These are phyloP conservation scores for Scheffersomyces stipitis DNA, from an alignment of 805 yeast genomes.

Conservation along the genomic window DNA sequence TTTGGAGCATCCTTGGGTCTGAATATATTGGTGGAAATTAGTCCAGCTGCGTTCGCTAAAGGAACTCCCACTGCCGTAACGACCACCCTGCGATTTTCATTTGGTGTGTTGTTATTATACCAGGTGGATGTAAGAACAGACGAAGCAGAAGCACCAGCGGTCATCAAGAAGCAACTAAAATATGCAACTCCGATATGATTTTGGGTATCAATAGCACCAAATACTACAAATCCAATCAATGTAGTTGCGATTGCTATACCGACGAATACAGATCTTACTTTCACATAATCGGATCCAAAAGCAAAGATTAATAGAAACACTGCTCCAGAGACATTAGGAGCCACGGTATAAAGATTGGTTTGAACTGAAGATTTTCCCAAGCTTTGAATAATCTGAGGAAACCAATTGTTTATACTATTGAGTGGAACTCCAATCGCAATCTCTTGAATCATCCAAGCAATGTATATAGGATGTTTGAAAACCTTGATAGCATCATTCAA, in stretches of 20 bases:
- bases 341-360: constrained; percentile 45
- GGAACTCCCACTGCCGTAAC: constrained; percentile 46
- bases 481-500: constrained; percentile 43
- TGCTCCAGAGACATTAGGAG: constrained; percentile 52
- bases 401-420: constrained; percentile 49
- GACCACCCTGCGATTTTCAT: constrained; percentile 45
- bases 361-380: constrained; percentile 41
- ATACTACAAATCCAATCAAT: constrained; percentile 46
- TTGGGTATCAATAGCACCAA: constrained; percentile 44
- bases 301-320: constrained; percentile 38
- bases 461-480: constrained; percentile 44
- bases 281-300: constrained; percentile 40
- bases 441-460: constrained; percentile 47
- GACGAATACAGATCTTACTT: constrained; percentile 39
- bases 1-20: constrained; percentile 32
- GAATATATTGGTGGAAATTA: constrained; percentile 32
- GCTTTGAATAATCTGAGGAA: constrained; percentile 44
- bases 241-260: constrained; percentile 38
- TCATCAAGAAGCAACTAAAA: constrained; percentile 47
- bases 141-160: constrained; percentile 49
- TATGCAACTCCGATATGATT: constrained; percentile 41
- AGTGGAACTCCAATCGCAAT: constrained; percentile 49
- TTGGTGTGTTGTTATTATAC: constrained; percentile 51
- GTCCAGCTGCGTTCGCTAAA: constrained; percentile 31
- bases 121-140: constrained; percentile 51